Base-by-base conservation (phyloP, 208 protist genomes). In the Trypanosoma mega region DNA sequence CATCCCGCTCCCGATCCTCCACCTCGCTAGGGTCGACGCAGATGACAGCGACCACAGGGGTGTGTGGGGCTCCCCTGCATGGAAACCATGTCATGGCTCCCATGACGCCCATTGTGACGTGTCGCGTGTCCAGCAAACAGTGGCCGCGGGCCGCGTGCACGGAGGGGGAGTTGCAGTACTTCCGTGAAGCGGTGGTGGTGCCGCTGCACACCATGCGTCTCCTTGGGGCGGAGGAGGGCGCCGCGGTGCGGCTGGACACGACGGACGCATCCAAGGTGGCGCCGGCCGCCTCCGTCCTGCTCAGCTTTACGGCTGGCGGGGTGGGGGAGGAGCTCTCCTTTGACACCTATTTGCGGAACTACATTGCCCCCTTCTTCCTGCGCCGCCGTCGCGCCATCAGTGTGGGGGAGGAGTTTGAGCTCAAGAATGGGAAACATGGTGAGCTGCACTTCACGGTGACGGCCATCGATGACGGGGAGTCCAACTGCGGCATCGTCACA, bases 291-390 rank as follows among this genome's bases (percentile, higher is more conserved):
- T 47, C 1, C 14, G 59, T 66, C 1, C n/a, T 66, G 24, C 52
- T 66, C 27, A n/a, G 30, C 20, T 20, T 66, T 11, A 43, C 11
- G 9, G 52, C 59, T 29, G 46, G 39, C 5, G 9, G 12, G 18
- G 27, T 66, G 14, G 59, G 59, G 23, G 51, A 56, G 18, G 59
- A 66, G 47, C 8, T 41, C 21, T 66, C 59, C n/a, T 29, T 66
- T 48, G 59, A 66, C 31, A 49, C 14, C 9, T 66, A 47, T 34
- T 18, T 66, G 47, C 59, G 59, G 24, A 44, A 66, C 43, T 66
- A 55, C 45, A 56, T 66, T 39, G 59, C 59, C n/a, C 59, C 59
- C 18, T 66, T 66, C 31, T 66, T 66, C 33, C 46, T 66, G n/a
- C 45, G 44, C 8, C n/a, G 16, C 7, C 7, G 14, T 44, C 59